Conservation (phyloP, 371 early-diverging fungal genomes). For the Mortierella sp. region DNA sequence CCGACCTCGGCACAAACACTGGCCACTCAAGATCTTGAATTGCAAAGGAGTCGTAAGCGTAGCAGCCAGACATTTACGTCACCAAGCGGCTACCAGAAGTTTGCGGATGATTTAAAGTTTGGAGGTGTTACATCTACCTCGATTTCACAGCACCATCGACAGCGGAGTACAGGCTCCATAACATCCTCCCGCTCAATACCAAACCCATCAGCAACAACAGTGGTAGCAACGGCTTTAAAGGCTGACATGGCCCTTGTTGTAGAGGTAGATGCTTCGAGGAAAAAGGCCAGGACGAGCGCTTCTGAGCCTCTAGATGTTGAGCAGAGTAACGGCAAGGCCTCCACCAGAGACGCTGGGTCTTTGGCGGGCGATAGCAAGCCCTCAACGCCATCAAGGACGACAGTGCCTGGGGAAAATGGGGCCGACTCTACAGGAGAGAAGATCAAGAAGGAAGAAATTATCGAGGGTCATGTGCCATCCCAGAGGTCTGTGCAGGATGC, state of each 20-base stretch:
- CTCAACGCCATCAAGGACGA: background rate
- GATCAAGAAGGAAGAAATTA: conserved; percentile 12
- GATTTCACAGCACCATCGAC: conserved; percentile 21
- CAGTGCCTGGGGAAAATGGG: background rate
- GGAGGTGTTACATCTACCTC: conserved; percentile 1
- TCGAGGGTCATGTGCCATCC: conserved; percentile 18
- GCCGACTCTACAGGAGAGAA: conserved; percentile 2
- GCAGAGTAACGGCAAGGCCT: background rate
- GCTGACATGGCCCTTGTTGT: background rate
- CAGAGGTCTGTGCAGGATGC: conserved; percentile 52
- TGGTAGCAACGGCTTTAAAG: background rate
- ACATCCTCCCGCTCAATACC: conserved; percentile 13
- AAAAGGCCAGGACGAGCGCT: conserved; percentile 34
- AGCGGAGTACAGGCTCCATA: conserved; percentile 21
- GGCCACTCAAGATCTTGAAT: conserved; percentile 16
- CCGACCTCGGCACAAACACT: conserved; percentile 15
- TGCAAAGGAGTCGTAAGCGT: conserved; percentile 32
- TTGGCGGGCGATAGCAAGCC: background rate
- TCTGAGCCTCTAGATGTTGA: background rate
- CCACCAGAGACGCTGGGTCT: background rate
- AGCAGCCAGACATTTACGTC: conserved; percentile 49
- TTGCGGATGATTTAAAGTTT: conserved; percentile 43
- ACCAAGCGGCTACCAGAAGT: conserved; percentile 42
- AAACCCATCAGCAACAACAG: background rate
- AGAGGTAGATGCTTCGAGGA: conserved; percentile 17